phyloP scores from a whole-genome alignment of 148 eudicot species.

The Amaranthus cruentus region DNA sequence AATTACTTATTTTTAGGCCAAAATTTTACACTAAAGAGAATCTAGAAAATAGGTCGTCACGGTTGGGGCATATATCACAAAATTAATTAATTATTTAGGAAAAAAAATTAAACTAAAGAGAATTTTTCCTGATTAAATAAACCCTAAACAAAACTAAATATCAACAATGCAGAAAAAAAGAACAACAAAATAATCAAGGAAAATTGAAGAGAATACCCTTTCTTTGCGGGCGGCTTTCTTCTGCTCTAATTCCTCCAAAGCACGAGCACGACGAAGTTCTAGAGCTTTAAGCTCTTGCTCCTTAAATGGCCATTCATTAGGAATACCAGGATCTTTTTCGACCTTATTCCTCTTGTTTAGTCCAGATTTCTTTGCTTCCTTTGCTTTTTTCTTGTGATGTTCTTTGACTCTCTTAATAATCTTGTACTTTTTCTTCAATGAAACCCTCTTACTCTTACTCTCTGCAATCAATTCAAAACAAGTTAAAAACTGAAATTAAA shows the following conservation, averaged over 20 bases:
- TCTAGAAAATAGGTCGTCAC: no score
- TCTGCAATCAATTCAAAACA: constrained; percentile 33
- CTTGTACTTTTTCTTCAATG: constrained; percentile 79
- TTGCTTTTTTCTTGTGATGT: constrained; percentile 90
- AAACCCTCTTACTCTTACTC: constrained; percentile 83
- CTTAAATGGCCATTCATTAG: constrained; percentile 98
- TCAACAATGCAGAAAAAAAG: background rate
- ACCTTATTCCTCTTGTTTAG: constrained; percentile 51
- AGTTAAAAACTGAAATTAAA: background rate
- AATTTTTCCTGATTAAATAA: background rate
- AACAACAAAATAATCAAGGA: constrained; percentile 2
- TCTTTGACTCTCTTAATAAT: constrained; percentile 77
- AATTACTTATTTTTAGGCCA: no score
- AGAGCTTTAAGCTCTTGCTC: constrained; percentile 93
- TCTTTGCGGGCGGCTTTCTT: constrained; percentile 95
- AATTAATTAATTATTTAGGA: no score
- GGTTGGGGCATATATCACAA: no score
- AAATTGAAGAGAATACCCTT: constrained; percentile 45
- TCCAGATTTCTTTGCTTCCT: constrained; percentile 86
- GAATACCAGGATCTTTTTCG: constrained; percentile 95
- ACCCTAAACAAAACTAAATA: background rate
- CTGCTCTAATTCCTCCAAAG: constrained; percentile 66
- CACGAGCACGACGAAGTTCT: constrained; percentile 67
- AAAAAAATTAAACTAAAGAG: background rate
- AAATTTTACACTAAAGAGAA: no score